Conservation (phyloP, 2,329 filamentous ascomycete species). For the Ophiosphaerella korrae region DNA sequence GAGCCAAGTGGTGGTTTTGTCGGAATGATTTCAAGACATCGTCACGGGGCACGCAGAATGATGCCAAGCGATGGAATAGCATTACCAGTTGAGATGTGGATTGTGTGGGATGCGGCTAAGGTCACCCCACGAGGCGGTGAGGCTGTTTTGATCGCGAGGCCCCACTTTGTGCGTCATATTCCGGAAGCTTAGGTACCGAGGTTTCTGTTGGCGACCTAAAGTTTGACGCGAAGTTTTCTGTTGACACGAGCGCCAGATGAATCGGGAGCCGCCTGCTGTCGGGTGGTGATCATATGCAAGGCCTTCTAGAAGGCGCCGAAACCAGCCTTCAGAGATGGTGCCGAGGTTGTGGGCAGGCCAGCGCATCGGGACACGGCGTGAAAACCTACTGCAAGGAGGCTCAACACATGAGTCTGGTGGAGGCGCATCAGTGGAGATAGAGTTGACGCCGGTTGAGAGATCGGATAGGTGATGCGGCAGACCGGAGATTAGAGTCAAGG, state of each 20-base stretch:
- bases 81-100: slow-evolving; percentile 16
- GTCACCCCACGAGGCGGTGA: slow-evolving; percentile 41
- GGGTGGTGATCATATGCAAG: slow-evolving; percentile 13
- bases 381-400: slow-evolving; percentile 9
- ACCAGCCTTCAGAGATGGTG: slow-evolving; percentile 20
- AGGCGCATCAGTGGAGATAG: slow-evolving; percentile 11
- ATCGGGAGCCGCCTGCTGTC: slow-evolving; percentile 30
- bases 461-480: slow-evolving; percentile 24
- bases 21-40: background rate
- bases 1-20: background rate
- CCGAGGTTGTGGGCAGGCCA: background rate
- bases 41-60: slow-evolving; percentile 1
- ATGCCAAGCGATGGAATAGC: slow-evolving; percentile 13
- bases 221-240: slow-evolving; percentile 19
- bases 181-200: slow-evolving; percentile 19
- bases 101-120: slow-evolving; percentile 33
- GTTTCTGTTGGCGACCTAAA: slow-evolving; percentile 19
- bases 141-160: slow-evolving; percentile 23
- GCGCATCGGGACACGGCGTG: background rate
- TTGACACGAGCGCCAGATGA: slow-evolving; percentile 27
- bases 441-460: slow-evolving; percentile 13
- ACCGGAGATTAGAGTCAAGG: slow-evolving; percentile 28
- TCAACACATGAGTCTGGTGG: slow-evolving; percentile 22
- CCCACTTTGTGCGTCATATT: slow-evolving; percentile 33
- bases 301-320: slow-evolving; percentile 26